Evolutionary conservation across 805 yeast species (phyloP), one percentile per base, ranked within the genome.

Genomic region (Suhomyces prunicola): DNA sequence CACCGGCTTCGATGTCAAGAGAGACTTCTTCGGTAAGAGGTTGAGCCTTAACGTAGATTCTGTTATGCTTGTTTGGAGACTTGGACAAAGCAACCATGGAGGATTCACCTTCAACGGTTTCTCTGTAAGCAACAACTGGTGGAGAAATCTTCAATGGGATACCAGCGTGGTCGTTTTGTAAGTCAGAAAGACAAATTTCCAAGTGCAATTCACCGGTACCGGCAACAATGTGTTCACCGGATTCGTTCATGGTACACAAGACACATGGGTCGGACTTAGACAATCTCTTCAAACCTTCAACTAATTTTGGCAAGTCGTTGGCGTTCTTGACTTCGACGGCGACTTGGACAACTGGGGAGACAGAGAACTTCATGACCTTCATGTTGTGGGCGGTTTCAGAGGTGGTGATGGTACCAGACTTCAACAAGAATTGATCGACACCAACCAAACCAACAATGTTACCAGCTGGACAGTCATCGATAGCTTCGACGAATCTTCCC

Each of bases 41-140:
- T 79, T 88, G 86, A 77, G 98, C 98, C 84, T 88, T 91, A 73
- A 93, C 85, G 88, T 90, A 93, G 77, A 93, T 85, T 89, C 99
- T 93, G 97, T 93, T 93, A 83, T 93, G 99, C 90, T 93, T 93
- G 96, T 93, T 93, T 81, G 98, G 98, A 77, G 99, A 93, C 86
- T 93, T 93, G 66, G 99, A 92, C 73, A 93, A 85, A 71, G 99
- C 98, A 73, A 83, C 84, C 86, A 91, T 94, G 72, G 94, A 85
- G 58, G 98, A 93, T 81, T 88, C 96, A 72, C 81, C 86, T 71
- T 85, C 87, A 76, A 92, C 97, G 61, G 98, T 93, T 86, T 93
- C 99, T 87, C 97, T 90, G 93, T 93, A 93, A 70, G 97, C 78
- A 71, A 93, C 99, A 68, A 93, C 96, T 66, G 99, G 98, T 71